phyloP scores from a whole-genome alignment of 2,329 filamentous ascomycete genomes.

The Trichoderma atroviride region DNA sequence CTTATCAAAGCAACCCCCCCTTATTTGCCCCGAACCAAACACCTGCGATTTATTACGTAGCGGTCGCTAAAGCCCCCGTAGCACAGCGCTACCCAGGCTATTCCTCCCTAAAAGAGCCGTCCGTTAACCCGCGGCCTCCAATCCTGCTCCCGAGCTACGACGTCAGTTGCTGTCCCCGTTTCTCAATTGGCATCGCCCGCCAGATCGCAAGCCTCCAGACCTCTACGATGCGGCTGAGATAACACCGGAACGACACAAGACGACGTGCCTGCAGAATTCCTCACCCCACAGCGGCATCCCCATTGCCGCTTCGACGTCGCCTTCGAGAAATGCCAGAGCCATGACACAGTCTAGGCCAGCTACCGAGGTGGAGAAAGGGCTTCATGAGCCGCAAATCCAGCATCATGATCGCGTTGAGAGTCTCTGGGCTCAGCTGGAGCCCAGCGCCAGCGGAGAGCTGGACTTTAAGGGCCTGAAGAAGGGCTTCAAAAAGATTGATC shows the following conservation, averaged over 20 bases:
- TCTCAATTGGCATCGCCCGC: constrained; percentile 26
- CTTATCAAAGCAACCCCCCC: neutral
- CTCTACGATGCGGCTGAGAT: constrained; percentile 29
- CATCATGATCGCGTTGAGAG: constrained; percentile 79
- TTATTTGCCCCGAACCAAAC: constrained; percentile 22
- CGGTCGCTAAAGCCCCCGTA: constrained; percentile 8
- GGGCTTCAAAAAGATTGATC: constrained; percentile 85
- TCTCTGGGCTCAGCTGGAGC: constrained; percentile 83
- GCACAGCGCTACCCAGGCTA: neutral
- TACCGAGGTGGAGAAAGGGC: constrained; percentile 61
- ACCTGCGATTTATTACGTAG: constrained; percentile 27
- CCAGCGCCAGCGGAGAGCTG: constrained; percentile 73
- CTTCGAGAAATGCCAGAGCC: constrained; percentile 42
- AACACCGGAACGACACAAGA: constrained; percentile 19
- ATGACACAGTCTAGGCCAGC: constrained; percentile 53
- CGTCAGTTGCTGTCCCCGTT: constrained; percentile 24
- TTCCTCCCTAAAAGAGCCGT: constrained; percentile 9
- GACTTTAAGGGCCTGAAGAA: constrained; percentile 83
- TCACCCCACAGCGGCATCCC: constrained; percentile 13
- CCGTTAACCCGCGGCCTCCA: constrained; percentile 1
- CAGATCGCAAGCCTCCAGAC: constrained; percentile 13
- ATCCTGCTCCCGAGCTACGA: constrained; percentile 27
- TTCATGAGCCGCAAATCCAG: constrained; percentile 75
- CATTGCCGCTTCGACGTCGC: constrained; percentile 24
- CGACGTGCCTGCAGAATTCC: constrained; percentile 28